A percentile compares a stretch with the other conserved stretches of the same genome.
phyloP scores from a whole-genome alignment of 345 rosid species.

The Erysimum cheiranthoides region DNA sequence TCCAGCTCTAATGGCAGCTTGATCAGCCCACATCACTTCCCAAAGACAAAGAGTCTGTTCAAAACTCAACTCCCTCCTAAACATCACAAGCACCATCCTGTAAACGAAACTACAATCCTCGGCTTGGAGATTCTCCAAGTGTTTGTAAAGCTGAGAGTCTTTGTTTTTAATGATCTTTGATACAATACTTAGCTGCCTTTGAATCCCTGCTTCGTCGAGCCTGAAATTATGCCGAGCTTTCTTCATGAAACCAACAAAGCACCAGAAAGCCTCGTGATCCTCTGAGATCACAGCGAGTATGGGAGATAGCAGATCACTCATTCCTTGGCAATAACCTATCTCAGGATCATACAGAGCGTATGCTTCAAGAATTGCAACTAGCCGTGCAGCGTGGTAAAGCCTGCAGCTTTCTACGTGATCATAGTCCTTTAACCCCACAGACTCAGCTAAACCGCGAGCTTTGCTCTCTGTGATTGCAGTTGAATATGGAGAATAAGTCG shows the following conservation, averaged over 20 bases:
- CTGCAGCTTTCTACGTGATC: conserved; percentile 82
- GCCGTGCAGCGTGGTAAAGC: conserved; percentile 88
- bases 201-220: conserved; percentile 93
- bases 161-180: conserved; percentile 88
- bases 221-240: conserved; percentile 97
- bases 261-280: conserved; percentile 97
- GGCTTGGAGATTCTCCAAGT: conserved; percentile 91
- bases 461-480: conserved; percentile 66
- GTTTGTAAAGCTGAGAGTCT: conserved; percentile 92
- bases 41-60: conserved; percentile 94
- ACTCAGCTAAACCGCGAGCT: conserved; percentile 72
- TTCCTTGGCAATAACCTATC: conserved; percentile 99
- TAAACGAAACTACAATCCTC: conserved; percentile 98
- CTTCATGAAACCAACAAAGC: conserved; percentile 96
- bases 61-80: conserved; percentile 88
- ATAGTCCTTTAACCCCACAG: conserved; percentile 86
- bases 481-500: conserved; percentile 61
- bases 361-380: conserved; percentile 94
- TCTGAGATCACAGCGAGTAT: conserved; percentile 74
- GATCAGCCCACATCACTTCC: conserved; percentile 99
- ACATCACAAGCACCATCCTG: conserved; percentile 96
- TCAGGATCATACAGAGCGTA: conserved; percentile 90
- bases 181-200: conserved; percentile 85
- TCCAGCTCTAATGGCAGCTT: conserved; percentile 96
- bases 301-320: conserved; percentile 96